A percentile compares a stretch with the other conserved stretches of the same genome.
Conservation (phyloP, 768 basidiomycete genomes). For the Pleurotus platypus region DNA sequence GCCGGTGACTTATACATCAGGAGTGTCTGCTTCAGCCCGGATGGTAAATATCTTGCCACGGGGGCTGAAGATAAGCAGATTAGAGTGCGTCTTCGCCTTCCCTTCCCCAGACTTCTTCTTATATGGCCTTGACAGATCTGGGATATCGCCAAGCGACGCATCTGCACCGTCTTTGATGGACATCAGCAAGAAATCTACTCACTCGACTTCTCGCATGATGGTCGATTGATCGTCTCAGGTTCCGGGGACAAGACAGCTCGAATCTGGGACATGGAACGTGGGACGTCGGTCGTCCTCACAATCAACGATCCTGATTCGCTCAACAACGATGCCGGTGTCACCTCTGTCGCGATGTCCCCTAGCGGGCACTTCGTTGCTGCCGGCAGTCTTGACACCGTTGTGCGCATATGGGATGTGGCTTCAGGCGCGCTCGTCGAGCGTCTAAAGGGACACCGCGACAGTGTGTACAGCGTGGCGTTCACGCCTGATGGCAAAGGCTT, state of each 20-base stretch:
- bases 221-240: conserved; percentile 74
- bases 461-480: conserved; percentile 88
- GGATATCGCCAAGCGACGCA: conserved; percentile 77
- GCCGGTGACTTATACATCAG: conserved; percentile 87
- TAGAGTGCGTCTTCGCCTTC: conserved; percentile 30
- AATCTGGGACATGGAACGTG: conserved; percentile 27
- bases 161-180: conserved; percentile 73
- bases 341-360: conserved; percentile 76
- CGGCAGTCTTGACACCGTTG: conserved; percentile 47
- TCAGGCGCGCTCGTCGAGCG: conserved; percentile 65
- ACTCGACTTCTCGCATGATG: conserved; percentile 80
- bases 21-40: conserved; percentile 91
- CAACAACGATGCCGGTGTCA: conserved; percentile 55
- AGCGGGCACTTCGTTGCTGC: conserved; percentile 61
- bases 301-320: conserved; percentile 49
- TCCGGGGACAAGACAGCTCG: conserved; percentile 49
- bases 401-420: conserved; percentile 68
- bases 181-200: conserved; percentile 93
- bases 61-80: conserved; percentile 85
- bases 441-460: conserved; percentile 75
- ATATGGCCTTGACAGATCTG: conserved; percentile 56
- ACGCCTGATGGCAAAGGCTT: conserved; percentile 89
- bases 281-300: conserved; percentile 39
- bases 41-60: conserved; percentile 90
- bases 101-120: neutral